These are phyloP conservation scores for Bipolaris victoriae DNA, from an alignment of 2,329 filamentous ascomycete genomes.

Conservation along the genomic window DNA sequence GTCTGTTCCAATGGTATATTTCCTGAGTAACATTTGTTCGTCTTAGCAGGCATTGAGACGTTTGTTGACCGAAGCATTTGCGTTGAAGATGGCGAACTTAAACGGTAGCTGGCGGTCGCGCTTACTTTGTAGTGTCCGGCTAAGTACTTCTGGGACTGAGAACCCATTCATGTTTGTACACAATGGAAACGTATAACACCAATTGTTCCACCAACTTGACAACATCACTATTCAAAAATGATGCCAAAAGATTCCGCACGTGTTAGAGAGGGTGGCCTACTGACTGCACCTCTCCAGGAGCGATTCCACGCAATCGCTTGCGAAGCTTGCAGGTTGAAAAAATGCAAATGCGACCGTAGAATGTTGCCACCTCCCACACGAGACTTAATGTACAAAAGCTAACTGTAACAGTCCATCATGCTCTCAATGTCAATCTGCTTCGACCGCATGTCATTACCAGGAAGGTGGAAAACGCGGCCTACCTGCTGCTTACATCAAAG, in stretches of 20 bases:
- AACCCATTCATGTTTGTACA: neutral
- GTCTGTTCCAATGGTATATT: neutral
- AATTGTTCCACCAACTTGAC: too few species aligned
- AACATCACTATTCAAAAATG: neutral
- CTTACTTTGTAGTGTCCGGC: too few species aligned
- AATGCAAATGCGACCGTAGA: slow-evolving; percentile 38
- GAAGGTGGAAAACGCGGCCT: slow-evolving; percentile 37
- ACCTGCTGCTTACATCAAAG: slow-evolving; percentile 34
- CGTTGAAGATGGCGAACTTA: too few species aligned
- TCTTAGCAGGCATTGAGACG: neutral
- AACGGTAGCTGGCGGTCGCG: too few species aligned
- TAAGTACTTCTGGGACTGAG: too few species aligned
- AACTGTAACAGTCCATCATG: slow-evolving; percentile 28
- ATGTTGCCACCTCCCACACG: slow-evolving; percentile 17
- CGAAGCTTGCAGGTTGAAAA: slow-evolving; percentile 36
- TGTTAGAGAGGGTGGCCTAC: neutral
- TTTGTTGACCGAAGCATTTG: too few species aligned
- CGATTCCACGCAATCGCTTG: slow-evolving; percentile 33
- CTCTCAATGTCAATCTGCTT: slow-evolving; percentile 27
- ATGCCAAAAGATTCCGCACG: neutral
- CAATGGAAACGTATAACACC: neutral
- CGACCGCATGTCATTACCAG: slow-evolving; percentile 29
- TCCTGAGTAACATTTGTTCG: neutral
- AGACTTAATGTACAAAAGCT: neutral
- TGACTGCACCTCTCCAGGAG: neutral